Conservation (phyloP, 257 asterid genomes). For the Capsicum rhomboideum region DNA sequence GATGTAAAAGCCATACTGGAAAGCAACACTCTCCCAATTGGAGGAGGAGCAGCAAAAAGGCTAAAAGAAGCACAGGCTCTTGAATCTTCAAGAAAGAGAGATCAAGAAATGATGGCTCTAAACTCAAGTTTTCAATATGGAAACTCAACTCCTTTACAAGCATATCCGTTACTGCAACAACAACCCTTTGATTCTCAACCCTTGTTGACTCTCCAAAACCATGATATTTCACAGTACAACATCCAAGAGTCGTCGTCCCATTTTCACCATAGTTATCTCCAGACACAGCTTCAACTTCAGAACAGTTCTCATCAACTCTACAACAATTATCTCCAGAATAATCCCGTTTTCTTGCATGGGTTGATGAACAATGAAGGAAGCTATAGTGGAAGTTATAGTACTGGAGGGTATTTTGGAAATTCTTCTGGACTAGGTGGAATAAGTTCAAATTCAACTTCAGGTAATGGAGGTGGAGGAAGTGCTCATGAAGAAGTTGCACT, state of each 20-base stretch:
- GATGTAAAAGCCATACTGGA: slow-evolving; percentile 82
- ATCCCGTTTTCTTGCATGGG: slow-evolving; percentile 53
- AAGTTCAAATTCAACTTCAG: slow-evolving; percentile 25
- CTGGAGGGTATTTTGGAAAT: slow-evolving; percentile 43
- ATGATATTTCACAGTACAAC: slow-evolving; percentile 29
- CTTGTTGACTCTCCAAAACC: slow-evolving; percentile 42
- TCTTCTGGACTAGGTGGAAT: slow-evolving; percentile 24
- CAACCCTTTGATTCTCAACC: slow-evolving; percentile 41
- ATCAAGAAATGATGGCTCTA: slow-evolving; percentile 45
- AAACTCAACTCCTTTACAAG: slow-evolving; percentile 22
- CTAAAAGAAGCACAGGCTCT: slow-evolving; percentile 75
- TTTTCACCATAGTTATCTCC: slow-evolving; percentile 40
- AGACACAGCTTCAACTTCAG: slow-evolving; percentile 52
- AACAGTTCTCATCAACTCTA: slow-evolving; percentile 17
- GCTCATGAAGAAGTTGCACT: slow-evolving; percentile 37
- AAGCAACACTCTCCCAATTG: slow-evolving; percentile 76
- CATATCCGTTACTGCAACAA: slow-evolving; percentile 40
- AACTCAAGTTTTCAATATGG: slow-evolving; percentile 48
- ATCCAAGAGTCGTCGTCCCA: slow-evolving; percentile 18
- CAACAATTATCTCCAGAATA: slow-evolving; percentile 35
- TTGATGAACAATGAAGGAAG: slow-evolving; percentile 39
- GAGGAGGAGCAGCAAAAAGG: slow-evolving; percentile 86
- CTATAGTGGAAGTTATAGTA: slow-evolving; percentile 31
- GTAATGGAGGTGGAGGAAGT: slow-evolving; percentile 24
- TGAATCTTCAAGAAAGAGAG: slow-evolving; percentile 60